phyloP scores from a whole-genome alignment of 2,329 filamentous ascomycete species.

The Ceratocystis colombiana region DNA sequence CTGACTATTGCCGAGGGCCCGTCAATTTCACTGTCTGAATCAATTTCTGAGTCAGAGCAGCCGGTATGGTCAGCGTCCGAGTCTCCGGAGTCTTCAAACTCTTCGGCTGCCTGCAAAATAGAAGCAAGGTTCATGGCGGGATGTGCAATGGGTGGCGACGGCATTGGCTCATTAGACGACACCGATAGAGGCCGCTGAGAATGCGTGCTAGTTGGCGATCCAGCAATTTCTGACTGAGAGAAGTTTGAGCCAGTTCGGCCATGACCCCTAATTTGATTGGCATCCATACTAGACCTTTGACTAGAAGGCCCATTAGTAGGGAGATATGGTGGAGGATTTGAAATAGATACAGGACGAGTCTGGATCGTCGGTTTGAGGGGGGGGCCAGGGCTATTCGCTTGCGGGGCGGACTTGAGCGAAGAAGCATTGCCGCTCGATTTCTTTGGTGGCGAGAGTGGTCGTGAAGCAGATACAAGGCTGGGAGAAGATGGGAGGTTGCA shows the following conservation, averaged over 20 bases:
- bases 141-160: slow-evolving; percentile 23
- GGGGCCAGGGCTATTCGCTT: slow-evolving; percentile 15
- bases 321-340: slow-evolving; percentile 22
- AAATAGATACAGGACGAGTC: slow-evolving; percentile 22
- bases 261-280: slow-evolving; percentile 17
- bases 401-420: slow-evolving; percentile 16
- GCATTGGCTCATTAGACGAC: slow-evolving; percentile 13
- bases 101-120: slow-evolving; percentile 47
- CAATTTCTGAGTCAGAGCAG: slow-evolving; percentile 19
- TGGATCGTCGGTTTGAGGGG: slow-evolving; percentile 20
- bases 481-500: slow-evolving; percentile 27
- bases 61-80: background rate
- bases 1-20: slow-evolving; percentile 33
- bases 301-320: slow-evolving; percentile 16
- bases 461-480: slow-evolving; percentile 15
- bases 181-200: slow-evolving; percentile 29
- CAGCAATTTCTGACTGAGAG: slow-evolving; percentile 18
- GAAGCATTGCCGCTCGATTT: slow-evolving; percentile 15
- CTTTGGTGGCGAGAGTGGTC: slow-evolving; percentile 24
- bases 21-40: slow-evolving; percentile 22
- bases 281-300: slow-evolving; percentile 20
- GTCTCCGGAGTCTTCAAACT: slow-evolving; percentile 33
- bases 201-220: background rate
- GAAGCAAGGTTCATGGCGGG: slow-evolving; percentile 44
- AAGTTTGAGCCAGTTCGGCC: slow-evolving; percentile 19